Conservation (phyloP, 2,329 filamentous ascomycete genomes). For the Periconia macrospinosa region DNA sequence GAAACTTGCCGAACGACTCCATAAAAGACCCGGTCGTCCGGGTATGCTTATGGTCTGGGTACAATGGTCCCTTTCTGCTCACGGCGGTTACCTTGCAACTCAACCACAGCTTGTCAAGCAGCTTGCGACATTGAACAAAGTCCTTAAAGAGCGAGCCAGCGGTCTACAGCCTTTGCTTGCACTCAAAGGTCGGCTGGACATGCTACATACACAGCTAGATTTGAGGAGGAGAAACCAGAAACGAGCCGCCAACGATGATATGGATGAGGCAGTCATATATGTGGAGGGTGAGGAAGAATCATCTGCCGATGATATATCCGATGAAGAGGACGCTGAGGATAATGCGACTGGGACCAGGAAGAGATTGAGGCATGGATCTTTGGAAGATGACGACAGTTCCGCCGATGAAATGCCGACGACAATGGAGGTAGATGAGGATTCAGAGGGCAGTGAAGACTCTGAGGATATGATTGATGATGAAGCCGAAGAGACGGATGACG, state of each 20-base stretch:
- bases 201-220: conserved; percentile 88
- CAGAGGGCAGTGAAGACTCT: conserved; percentile 61
- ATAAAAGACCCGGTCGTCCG: conserved; percentile 84
- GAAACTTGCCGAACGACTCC: conserved; percentile 83
- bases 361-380: neutral
- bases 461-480: conserved; percentile 55
- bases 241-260: conserved; percentile 58
- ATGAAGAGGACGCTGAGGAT: conserved; percentile 15
- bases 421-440: conserved; percentile 49
- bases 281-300: conserved; percentile 78
- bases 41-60: conserved; percentile 93
- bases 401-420: conserved; percentile 61
- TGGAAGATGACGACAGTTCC: conserved; percentile 42
- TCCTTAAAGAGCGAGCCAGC: conserved; percentile 82
- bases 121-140: conserved; percentile 77
- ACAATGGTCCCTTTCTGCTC: conserved; percentile 89
- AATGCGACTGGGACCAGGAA: neutral
- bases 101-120: conserved; percentile 81
- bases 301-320: conserved; percentile 49
- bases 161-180: conserved; percentile 81
- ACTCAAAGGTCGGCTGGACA: conserved; percentile 92
- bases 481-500: conserved; percentile 53
- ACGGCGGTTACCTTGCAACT: conserved; percentile 86
- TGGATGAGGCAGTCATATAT: conserved; percentile 77
- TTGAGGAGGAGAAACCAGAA: conserved; percentile 71